Percentiles rank a stretch among this genome's conserved stretches.
phyloP scores from a whole-genome alignment of 192 early-diverging fungal species.

The Backusella morwellensis region DNA sequence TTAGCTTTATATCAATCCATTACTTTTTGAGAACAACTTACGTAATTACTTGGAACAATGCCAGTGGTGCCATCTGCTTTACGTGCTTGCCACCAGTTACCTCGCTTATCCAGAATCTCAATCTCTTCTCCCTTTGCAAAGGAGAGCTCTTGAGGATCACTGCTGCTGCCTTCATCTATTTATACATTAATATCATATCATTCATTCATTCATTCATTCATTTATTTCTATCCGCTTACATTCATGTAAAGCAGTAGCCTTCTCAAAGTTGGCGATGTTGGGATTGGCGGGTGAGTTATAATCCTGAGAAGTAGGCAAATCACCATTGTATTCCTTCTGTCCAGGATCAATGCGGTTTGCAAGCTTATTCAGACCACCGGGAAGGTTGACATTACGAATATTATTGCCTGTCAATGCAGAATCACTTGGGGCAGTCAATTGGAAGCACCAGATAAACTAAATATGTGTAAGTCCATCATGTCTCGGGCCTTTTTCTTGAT shows the following conservation, averaged over 20 bases:
- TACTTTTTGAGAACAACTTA: neutral
- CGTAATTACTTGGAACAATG: slow-evolving; percentile 90
- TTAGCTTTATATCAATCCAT: neutral
- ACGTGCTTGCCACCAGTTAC: slow-evolving; percentile 97
- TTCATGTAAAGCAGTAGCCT: neutral
- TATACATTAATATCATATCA: neutral
- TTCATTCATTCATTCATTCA: neutral
- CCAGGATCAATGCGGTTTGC: neutral
- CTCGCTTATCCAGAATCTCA: slow-evolving; percentile 86
- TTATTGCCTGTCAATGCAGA: slow-evolving; percentile 33
- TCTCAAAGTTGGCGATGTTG: neutral
- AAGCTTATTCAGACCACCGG: neutral
- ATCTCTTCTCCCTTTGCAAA: slow-evolving; percentile 87
- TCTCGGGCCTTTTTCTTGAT: neutral
- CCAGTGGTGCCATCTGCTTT: slow-evolving; percentile 75
- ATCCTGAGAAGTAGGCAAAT: neutral
- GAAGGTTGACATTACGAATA: neutral
- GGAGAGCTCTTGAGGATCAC: slow-evolving; percentile 87
- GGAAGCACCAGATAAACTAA: slow-evolving; percentile 64
- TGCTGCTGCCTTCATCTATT: slow-evolving; percentile 78
- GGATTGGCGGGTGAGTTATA: neutral
- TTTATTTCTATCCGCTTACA: neutral
- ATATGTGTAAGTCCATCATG: neutral
- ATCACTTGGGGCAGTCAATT: slow-evolving; percentile 60
- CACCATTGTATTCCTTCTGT: neutral